These are phyloP conservation scores for Ceratocystiopsis sp. DNA, from an alignment of 2,329 filamentous ascomycete species.

Conservation along the genomic window DNA sequence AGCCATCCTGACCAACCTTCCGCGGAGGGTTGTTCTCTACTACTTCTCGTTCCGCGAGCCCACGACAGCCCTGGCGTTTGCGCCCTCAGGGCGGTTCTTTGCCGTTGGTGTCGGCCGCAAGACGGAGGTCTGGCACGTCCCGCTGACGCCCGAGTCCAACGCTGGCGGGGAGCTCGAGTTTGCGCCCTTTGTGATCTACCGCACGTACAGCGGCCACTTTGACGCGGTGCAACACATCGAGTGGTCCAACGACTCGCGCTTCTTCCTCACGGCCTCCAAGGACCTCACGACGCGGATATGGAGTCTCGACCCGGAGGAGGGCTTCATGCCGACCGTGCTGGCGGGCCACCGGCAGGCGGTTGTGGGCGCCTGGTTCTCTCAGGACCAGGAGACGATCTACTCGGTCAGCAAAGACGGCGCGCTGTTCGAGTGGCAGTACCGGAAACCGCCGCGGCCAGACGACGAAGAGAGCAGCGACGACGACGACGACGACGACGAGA, in stretches of 20 bases:
- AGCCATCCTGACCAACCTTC: conserved; percentile 83
- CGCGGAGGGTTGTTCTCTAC: conserved; percentile 71
- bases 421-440: conserved; percentile 84
- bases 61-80: conserved; percentile 73
- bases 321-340: conserved; percentile 76
- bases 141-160: conserved; percentile 68
- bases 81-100: conserved; percentile 80
- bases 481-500: conserved; percentile 37
- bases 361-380: conserved; percentile 90
- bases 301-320: conserved; percentile 76
- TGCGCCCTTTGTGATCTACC: conserved; percentile 80
- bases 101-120: conserved; percentile 74
- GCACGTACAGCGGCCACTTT: conserved; percentile 75
- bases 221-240: conserved; percentile 73
- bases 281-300: conserved; percentile 89
- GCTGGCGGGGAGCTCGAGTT: conserved; percentile 76
- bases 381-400: conserved; percentile 87
- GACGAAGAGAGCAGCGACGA: conserved; percentile 31
- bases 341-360: conserved; percentile 83
- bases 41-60: conserved; percentile 87
- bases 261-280: conserved; percentile 83
- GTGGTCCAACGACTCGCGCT: conserved; percentile 92
- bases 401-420: conserved; percentile 97
- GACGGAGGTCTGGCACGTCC: conserved; percentile 92
- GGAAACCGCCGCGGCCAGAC: conserved; percentile 28